These are phyloP conservation scores for Ceratobasidium papillatum DNA, from an alignment of 1,284 basidiomycete genomes.

Conservation along the genomic window DNA sequence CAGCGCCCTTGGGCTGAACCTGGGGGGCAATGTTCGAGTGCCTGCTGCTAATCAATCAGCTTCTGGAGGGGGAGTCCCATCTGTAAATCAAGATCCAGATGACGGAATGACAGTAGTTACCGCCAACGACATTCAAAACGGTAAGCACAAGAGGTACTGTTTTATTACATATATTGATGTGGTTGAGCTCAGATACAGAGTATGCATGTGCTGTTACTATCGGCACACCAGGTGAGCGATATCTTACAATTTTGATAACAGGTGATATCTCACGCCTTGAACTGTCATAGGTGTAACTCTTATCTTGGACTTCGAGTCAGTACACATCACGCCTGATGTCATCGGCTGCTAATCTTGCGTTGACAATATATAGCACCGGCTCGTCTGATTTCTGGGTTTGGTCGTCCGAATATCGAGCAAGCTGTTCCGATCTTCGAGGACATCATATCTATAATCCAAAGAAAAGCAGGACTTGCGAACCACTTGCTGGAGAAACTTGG, in stretches of 20 bases:
- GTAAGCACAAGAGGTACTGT: background rate
- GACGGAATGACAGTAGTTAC: slow-evolving; percentile 31
- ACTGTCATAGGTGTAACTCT: background rate
- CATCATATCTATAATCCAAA: slow-evolving; percentile 42
- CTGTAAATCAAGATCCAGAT: slow-evolving; percentile 5
- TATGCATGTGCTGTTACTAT: slow-evolving; percentile 40
- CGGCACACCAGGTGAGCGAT: slow-evolving; percentile 24
- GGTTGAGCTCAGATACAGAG: slow-evolving; percentile 24
- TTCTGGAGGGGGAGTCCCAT: background rate
- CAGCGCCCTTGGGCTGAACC: background rate
- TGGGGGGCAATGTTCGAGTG: background rate
- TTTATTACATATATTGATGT: background rate
- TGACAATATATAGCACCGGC: slow-evolving; percentile 15
- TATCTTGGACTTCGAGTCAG: slow-evolving; percentile 23
- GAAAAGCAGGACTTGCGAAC: slow-evolving; percentile 32
- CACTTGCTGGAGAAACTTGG: slow-evolving; percentile 36
- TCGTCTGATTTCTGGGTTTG: slow-evolving; percentile 43
- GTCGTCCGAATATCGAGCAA: slow-evolving; percentile 37
- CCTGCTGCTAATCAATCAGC: background rate
- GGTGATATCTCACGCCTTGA: background rate
- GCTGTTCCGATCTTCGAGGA: slow-evolving; percentile 2
- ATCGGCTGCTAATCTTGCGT: background rate
- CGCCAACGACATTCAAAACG: slow-evolving; percentile 39
- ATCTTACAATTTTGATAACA: background rate
- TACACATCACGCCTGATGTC: background rate